Evolutionary conservation across 2,329 filamentous ascomycete species (phyloP).

Genomic region (Arthrobotrys musiformis): DNA sequence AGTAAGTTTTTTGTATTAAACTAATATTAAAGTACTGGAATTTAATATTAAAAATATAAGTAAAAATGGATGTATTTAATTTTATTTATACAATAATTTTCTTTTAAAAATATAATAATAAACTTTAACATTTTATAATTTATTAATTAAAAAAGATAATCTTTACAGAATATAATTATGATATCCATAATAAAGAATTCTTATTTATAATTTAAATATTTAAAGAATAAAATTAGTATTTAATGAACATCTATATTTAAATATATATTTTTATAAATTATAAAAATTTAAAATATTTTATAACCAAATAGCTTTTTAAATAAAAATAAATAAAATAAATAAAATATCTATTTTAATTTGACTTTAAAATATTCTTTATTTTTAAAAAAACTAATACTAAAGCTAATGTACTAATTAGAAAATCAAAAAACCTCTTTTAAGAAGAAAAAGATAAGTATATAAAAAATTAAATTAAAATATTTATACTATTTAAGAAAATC

Average conservation of each 20-base stretch:
- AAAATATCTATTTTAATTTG: background rate
- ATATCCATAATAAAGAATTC: background rate
- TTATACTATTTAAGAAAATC: background rate
- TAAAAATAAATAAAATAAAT: conserved; percentile 6
- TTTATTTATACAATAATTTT: conserved; percentile 35
- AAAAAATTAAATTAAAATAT: background rate
- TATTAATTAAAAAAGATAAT: background rate
- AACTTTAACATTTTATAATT: background rate
- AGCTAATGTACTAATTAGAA: background rate
- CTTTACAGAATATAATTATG: background rate
- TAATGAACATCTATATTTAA: background rate
- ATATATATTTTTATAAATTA: background rate
- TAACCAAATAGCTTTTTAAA: background rate
- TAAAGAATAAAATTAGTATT: background rate
- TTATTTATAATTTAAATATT: conserved; percentile 1
- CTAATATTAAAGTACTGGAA: background rate
- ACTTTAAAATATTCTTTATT: background rate
- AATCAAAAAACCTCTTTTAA: background rate
- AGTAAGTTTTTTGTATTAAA: background rate
- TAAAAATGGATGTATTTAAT: background rate
- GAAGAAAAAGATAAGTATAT: background rate
- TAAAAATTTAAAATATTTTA: conserved; percentile 11
- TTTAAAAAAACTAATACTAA: background rate
- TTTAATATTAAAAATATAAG: conserved; percentile 3
- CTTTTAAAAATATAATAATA: conserved; percentile 14